Conservation (phyloP, 176 grass and related monocot genomes). For the Typha latifolia region DNA sequence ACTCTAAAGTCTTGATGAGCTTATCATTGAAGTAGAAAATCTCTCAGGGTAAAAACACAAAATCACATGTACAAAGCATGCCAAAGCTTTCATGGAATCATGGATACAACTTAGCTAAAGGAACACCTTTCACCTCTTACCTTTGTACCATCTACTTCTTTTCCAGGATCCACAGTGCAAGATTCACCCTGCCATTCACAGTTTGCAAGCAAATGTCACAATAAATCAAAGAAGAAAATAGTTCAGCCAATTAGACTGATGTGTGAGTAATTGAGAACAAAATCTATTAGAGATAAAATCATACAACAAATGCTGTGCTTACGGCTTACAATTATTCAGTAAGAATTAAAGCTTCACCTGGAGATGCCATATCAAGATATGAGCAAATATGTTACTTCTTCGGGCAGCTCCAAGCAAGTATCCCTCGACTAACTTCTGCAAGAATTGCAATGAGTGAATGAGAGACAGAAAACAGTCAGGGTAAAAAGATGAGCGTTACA, state of each 20-base stretch:
- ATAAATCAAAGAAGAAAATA: background rate
- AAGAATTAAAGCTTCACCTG: constrained; percentile 39
- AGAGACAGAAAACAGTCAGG: too few species aligned
- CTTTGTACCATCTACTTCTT: constrained; percentile 48
- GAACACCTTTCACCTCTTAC: constrained; percentile 25
- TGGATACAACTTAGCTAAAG: constrained; percentile 10
- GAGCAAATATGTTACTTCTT: constrained; percentile 98
- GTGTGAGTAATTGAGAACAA: background rate
- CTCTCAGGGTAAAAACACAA: too few species aligned
- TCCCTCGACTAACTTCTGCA: constrained; percentile 96
- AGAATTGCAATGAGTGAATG: background rate
- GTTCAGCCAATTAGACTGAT: background rate
- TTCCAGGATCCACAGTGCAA: constrained; percentile 52
- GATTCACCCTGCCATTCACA: constrained; percentile 62
- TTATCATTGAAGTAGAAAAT: background rate
- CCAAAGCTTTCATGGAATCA: constrained; percentile 2
- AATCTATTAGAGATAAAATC: background rate
- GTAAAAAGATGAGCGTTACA: too few species aligned
- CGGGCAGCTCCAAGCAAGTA: constrained; percentile 94
- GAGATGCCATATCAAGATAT: constrained; percentile 99
- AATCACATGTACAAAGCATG: constrained; percentile 17
- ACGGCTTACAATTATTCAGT: background rate
- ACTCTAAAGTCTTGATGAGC: too few species aligned
- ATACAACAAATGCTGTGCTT: background rate
- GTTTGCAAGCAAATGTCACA: constrained; percentile 19